Percentiles rank a stretch among this genome's conserved stretches.
These are phyloP conservation scores for Monosiga brevicollis DNA, from an alignment of 78 protist species.

Conservation along the genomic window DNA sequence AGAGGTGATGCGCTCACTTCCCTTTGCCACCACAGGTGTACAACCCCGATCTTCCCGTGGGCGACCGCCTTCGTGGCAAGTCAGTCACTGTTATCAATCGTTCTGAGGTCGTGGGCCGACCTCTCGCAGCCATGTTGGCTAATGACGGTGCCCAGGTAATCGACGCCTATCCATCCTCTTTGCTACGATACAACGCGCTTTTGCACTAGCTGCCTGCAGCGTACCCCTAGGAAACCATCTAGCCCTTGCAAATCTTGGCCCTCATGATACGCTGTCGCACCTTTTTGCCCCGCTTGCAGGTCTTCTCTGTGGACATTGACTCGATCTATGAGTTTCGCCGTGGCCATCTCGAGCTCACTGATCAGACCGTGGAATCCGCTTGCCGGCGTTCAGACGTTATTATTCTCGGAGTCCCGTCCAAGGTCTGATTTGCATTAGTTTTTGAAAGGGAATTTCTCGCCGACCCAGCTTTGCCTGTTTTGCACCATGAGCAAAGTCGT, in stretches of 20 bases:
- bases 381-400: conserved; percentile 28
- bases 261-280: no score
- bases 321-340: conserved; percentile 18
- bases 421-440: no score
- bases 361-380: conserved; percentile 27
- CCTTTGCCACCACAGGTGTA: no score
- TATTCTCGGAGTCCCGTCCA: conserved; percentile 53
- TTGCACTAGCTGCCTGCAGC: no score
- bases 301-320: conserved; percentile 10
- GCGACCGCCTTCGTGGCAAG: conserved; percentile 12
- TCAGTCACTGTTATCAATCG: conserved; percentile 9
- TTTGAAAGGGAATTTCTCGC: no score
- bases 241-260: not conserved
- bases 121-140: conserved; percentile 27
- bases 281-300: not conserved
- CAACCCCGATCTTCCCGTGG: no score
- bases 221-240: not conserved
- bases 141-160: conserved; percentile 20
- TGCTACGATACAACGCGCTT: no score
- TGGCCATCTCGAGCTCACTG: conserved; percentile 43
- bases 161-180: no score
- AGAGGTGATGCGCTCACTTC: no score
- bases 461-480: no score
- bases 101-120: conserved; percentile 18
- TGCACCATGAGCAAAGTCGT: no score